These are phyloP conservation scores for Pythium dissimile DNA, from an alignment of 352 stramenopile genomes.

Conservation along the genomic window DNA sequence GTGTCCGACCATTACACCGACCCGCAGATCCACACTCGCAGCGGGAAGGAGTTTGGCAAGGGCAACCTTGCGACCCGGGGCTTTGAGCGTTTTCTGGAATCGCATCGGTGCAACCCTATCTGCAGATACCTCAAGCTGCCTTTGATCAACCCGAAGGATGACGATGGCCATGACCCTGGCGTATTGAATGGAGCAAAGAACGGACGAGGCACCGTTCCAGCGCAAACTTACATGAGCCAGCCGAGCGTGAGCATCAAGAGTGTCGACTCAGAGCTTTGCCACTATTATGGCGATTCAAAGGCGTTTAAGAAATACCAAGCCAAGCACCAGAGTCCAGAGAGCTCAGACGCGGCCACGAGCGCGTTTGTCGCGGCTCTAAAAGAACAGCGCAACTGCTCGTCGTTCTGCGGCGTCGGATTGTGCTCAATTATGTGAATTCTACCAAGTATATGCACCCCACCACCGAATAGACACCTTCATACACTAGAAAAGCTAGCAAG, in stretches of 20 bases:
- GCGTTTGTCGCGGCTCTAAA: conserved; percentile 21
- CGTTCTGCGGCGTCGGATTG: conserved; percentile 16
- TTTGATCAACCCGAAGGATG: conserved; percentile 65
- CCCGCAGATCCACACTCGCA: conserved; percentile 88
- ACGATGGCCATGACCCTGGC: conserved; percentile 7
- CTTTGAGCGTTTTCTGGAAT: conserved; percentile 70
- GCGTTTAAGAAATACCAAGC: conserved; percentile 62
- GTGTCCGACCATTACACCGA: conserved; percentile 95
- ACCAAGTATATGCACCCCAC: background rate
- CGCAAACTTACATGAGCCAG: conserved; percentile 70
- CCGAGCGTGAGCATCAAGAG: conserved; percentile 46
- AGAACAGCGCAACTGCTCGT: conserved; percentile 21
- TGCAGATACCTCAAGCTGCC: conserved; percentile 74
- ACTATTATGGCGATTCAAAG: conserved; percentile 75
- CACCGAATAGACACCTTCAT: background rate
- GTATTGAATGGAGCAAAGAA: conserved; percentile 21
- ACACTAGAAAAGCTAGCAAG: background rate
- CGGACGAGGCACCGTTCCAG: conserved; percentile 57
- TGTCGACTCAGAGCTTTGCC: conserved; percentile 61
- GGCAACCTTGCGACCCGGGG: conserved; percentile 67
- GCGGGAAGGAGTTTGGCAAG: conserved; percentile 82
- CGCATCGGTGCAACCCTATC: conserved; percentile 81
- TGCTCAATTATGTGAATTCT: conserved; percentile 21
- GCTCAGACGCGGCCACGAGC: conserved; percentile 9
- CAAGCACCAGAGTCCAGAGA: conserved; percentile 37